These are phyloP conservation scores for Ustilago trichophora DNA, from an alignment of 1,284 basidiomycete genomes.

Conservation along the genomic window DNA sequence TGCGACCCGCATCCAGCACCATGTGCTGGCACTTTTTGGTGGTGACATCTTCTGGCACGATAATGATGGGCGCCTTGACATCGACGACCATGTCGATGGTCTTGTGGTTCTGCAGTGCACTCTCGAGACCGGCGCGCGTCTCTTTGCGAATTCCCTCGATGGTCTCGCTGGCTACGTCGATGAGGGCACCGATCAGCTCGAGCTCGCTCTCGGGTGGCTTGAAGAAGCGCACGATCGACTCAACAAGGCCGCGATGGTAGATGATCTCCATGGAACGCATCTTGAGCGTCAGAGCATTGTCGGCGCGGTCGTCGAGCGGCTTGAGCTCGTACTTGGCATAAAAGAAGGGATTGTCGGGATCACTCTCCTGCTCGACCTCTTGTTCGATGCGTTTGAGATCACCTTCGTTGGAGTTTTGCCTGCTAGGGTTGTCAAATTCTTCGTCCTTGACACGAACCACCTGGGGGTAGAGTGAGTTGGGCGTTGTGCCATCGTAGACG, in stretches of 20 bases:
- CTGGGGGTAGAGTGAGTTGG: conserved; percentile 83
- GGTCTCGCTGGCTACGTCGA: conserved; percentile 88
- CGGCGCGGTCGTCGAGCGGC: conserved; percentile 90
- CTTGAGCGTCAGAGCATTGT: conserved; percentile 85
- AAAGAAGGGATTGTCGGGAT: conserved; percentile 81
- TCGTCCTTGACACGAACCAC: conserved; percentile 89
- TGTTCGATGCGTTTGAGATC: conserved; percentile 58
- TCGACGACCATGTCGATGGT: conserved; percentile 96
- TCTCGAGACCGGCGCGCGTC: conserved; percentile 92
- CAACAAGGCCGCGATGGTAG: conserved; percentile 92
- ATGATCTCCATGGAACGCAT: conserved; percentile 99
- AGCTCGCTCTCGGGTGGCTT: conserved; percentile 93
- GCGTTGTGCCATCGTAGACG: conserved; percentile 90
- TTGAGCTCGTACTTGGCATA: conserved; percentile 91
- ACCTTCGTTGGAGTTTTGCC: conserved; percentile 37
- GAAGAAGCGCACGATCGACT: conserved; percentile 91
- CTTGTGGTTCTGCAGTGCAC: conserved; percentile 90
- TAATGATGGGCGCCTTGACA: conserved; percentile 96
- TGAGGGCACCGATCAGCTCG: conserved; percentile 80
- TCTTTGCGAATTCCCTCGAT: conserved; percentile 94
- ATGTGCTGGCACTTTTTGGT: conserved; percentile 83
- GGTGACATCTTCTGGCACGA: conserved; percentile 87
- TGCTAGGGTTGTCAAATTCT: conserved; percentile 44
- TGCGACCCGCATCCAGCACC: conserved; percentile 95
- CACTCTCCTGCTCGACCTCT: conserved; percentile 61